Percentiles rank a stretch among this genome's conserved stretches.
Conservation (phyloP, 805 yeast genomes). For the Zygosaccharomyces bailii region DNA sequence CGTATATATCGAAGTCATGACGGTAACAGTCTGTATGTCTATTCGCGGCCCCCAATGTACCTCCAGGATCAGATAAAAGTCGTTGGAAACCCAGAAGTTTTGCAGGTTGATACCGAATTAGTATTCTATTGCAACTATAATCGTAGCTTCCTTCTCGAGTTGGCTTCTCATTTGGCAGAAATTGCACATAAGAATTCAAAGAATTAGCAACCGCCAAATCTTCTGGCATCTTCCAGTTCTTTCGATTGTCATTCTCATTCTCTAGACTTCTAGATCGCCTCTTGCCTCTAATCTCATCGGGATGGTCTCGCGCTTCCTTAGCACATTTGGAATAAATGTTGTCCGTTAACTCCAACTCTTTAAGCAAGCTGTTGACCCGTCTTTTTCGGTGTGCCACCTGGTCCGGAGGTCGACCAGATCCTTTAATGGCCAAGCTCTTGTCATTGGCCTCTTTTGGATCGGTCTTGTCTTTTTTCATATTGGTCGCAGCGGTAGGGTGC, state of each 20-base stretch:
- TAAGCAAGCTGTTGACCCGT: constrained; percentile 16
- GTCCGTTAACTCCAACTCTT: constrained; percentile 25
- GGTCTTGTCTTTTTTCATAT: constrained; percentile 5
- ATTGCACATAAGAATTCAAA: constrained; percentile 29
- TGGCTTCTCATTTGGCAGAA: constrained; percentile 12
- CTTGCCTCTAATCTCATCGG: constrained; percentile 9
- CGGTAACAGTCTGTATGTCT: constrained; percentile 4
- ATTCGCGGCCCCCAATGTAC: constrained; percentile 4
- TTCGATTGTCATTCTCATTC: neutral
- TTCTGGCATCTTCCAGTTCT: constrained; percentile 14
- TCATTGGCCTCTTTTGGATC: constrained; percentile 4
- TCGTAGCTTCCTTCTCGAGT: constrained; percentile 5
- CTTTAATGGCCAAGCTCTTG: neutral
- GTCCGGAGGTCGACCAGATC: neutral
- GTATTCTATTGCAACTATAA: constrained; percentile 18
- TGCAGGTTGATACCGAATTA: constrained; percentile 28
- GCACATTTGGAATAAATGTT: constrained; percentile 25
- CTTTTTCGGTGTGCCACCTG: neutral
- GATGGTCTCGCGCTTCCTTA: constrained; percentile 10
- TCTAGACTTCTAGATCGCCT: constrained; percentile 5
- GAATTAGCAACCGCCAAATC: constrained; percentile 19
- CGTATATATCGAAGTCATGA: constrained; percentile 41
- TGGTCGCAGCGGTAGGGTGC: constrained; percentile 2
- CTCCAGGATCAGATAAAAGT: constrained; percentile 11
- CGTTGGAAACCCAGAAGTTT: constrained; percentile 25